phyloP scores from a whole-genome alignment of 2,329 filamentous ascomycete genomes.

The Colletotrichum sp. region DNA sequence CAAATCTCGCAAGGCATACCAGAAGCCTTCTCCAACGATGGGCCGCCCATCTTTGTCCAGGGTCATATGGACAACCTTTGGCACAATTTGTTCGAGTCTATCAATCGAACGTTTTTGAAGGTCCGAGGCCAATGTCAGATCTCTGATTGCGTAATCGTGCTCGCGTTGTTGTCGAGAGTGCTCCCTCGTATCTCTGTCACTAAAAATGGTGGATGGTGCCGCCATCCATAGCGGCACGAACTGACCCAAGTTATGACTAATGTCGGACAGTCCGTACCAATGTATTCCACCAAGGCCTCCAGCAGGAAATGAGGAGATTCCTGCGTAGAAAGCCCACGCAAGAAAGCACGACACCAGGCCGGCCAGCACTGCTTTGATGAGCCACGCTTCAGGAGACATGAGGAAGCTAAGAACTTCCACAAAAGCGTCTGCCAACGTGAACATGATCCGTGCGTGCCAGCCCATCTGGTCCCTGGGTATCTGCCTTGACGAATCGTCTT shows the following conservation, averaged over 20 bases:
- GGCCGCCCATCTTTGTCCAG: constrained; percentile 55
- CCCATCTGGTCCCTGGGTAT: not conserved
- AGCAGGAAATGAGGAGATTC: not conserved
- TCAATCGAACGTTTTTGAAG: constrained; percentile 43
- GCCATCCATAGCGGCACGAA: constrained; percentile 28
- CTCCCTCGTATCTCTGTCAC: constrained; percentile 8
- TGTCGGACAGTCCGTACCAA: constrained; percentile 29
- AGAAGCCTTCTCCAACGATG: constrained; percentile 67
- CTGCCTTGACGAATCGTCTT: not conserved
- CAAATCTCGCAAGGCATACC: constrained; percentile 64
- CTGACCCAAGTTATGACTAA: constrained; percentile 30
- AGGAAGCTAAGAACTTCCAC: not conserved
- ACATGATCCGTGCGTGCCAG: not conserved
- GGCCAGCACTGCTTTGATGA: not conserved
- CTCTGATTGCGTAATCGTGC: constrained; percentile 33
- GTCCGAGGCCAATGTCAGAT: constrained; percentile 32
- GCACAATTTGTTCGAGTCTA: constrained; percentile 56
- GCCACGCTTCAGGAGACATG: not conserved
- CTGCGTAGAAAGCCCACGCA: not conserved
- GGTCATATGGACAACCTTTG: constrained; percentile 61
- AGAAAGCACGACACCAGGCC: not conserved
- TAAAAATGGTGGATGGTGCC: constrained; percentile 7
- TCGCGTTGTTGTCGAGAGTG: constrained; percentile 19
- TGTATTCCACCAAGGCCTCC: not conserved
- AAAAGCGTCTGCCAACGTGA: constrained; percentile 4